These are phyloP conservation scores for Pythium apleroticum DNA, from an alignment of 352 stramenopile genomes.

Conservation along the genomic window DNA sequence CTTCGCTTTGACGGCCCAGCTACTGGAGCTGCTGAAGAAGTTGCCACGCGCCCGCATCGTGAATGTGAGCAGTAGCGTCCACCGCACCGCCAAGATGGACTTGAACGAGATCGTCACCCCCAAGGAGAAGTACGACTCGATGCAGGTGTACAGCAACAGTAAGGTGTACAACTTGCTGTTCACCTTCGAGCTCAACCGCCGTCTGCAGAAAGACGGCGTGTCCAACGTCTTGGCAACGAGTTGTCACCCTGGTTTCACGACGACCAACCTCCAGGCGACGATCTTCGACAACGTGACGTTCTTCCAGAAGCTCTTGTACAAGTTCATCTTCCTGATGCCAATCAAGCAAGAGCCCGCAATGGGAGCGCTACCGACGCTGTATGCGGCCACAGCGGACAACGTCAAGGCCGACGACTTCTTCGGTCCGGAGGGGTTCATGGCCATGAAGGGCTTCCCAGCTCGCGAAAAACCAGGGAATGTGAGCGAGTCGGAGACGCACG, in stretches of 20 bases:
- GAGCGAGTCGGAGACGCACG: constrained; percentile 36
- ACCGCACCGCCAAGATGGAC: constrained; percentile 12
- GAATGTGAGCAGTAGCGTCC: neutral
- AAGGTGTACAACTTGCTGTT: constrained; percentile 61
- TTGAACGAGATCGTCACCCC: constrained; percentile 13
- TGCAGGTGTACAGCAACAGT: constrained; percentile 26
- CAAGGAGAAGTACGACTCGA: constrained; percentile 20
- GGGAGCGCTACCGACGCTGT: constrained; percentile 41
- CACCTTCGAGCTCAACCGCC: constrained; percentile 42
- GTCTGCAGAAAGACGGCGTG: constrained; percentile 28
- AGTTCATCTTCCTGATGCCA: constrained; percentile 32
- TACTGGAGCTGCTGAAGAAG: neutral
- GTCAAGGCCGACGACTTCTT: constrained; percentile 39
- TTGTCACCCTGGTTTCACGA: constrained; percentile 36
- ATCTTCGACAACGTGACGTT: constrained; percentile 28
- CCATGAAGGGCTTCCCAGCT: constrained; percentile 20
- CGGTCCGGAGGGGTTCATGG: constrained; percentile 14
- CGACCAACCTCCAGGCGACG: constrained; percentile 35
- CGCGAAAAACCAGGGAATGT: constrained; percentile 29
- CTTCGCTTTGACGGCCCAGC: constrained; percentile 19
- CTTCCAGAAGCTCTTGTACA: constrained; percentile 29
- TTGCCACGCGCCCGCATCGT: neutral
- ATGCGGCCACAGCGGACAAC: constrained; percentile 32
- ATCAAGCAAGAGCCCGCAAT: constrained; percentile 43
- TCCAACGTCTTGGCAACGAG: constrained; percentile 25